Base-by-base conservation (phyloP, 176 grass and related monocot species). In the Olyra latifolia region DNA sequence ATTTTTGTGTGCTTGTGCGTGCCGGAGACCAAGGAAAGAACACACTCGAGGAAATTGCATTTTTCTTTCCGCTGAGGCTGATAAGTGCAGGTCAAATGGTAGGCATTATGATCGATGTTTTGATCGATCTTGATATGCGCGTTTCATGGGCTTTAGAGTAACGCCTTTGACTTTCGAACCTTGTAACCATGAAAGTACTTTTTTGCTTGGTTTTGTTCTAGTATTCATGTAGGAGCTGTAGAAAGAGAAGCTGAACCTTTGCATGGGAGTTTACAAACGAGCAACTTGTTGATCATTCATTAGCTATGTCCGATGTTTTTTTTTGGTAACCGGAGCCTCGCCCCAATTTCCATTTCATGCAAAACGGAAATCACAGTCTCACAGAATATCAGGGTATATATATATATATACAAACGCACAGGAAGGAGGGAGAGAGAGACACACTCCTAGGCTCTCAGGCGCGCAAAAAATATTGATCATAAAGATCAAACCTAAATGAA, bases 21-120 rank as follows among this genome's bases (percentile, higher is more conserved):
- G 12, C 86, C 92, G 4, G 92, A 94, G 80, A 94, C 89, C 17
- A 89, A 91, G 30, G 92, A 86, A 46, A 87, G 89, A 15, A n/a
- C n/a, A 91, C 86, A 0, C 73, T 91, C 0, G 86, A 91, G 32
- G 88, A 94, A 67, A 84, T 87, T 1, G 86, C 89, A 4, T n/a
- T 89, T 85, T 56, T 87, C 89, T 10, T 91, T 87, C 77, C 85
- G 91, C 69, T 90, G 75, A 92, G 70, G 38, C 54, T 0, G 24
- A 75, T 9, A 20, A 49, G 10, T 17, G 24, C 27, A 46, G 13
- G 4, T 10, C 44, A 79, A 28, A 42, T 19, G 24, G 47, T 20
- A 22, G 48, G 45, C 27, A 35, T 10, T 43, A 62, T 10, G 58
- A 65, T 64, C 35, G 30, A 27, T 17, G 27, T 43, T 19, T 56